phyloP scores from a whole-genome alignment of 2,329 filamentous ascomycete genomes.

The Cytospora schulzeri region DNA sequence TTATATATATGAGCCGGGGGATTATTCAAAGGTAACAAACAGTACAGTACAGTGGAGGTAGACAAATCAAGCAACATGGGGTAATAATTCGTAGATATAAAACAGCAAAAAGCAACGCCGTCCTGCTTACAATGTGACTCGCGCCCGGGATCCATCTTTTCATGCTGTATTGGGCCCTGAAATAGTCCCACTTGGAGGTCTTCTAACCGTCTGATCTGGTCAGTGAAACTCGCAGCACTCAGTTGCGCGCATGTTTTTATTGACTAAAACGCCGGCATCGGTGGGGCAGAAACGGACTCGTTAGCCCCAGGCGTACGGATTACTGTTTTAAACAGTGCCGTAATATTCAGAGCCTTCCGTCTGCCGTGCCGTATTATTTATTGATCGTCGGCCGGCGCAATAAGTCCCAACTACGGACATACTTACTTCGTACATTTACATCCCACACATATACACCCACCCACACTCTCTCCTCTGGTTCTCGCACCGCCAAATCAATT shows the following conservation, averaged over 20 bases:
- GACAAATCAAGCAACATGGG: too few relatives aligned
- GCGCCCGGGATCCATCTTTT: conserved; percentile 24
- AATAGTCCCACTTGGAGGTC: neutral
- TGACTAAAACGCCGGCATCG: neutral
- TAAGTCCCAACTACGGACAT: neutral
- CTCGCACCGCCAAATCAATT: neutral
- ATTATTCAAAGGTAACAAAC: conserved; percentile 26
- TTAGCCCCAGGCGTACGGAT: neutral
- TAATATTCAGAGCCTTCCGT: neutral
- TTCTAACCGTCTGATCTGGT: neutral
- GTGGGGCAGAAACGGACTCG: neutral
- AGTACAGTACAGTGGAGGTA: too few relatives aligned
- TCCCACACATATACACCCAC: neutral
- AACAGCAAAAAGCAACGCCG: neutral
- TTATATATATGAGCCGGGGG: conserved; percentile 30
- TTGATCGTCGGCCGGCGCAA: neutral
- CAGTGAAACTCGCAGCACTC: neutral
- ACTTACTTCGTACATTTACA: neutral
- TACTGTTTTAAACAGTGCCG: neutral
- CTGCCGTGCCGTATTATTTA: neutral
- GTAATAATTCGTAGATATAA: neutral
- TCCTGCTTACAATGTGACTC: conserved; percentile 25
- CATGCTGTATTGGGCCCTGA: conserved; percentile 19
- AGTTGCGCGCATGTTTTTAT: neutral
- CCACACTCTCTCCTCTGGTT: neutral